These are phyloP conservation scores for Boletus rubescentipes DNA, from an alignment of 768 basidiomycete species.

Conservation along the genomic window DNA sequence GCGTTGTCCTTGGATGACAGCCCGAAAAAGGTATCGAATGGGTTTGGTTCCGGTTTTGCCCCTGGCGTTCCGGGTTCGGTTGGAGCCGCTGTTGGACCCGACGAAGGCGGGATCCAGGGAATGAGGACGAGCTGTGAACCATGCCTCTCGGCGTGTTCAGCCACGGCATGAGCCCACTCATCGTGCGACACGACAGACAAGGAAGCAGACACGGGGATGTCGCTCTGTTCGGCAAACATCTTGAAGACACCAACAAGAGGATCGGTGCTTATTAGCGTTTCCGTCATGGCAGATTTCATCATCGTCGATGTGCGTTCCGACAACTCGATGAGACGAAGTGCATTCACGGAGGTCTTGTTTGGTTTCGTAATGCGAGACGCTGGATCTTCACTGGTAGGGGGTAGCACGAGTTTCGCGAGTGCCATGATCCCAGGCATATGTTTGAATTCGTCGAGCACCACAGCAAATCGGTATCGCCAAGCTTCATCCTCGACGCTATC, in stretches of 20 bases:
- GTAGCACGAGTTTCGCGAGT: conserved; percentile 76
- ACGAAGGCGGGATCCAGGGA: conserved; percentile 69
- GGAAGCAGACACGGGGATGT: conserved; percentile 61
- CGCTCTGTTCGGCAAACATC: conserved; percentile 74
- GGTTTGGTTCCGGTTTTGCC: conserved; percentile 43
- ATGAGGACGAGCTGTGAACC: conserved; percentile 75
- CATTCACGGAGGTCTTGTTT: conserved; percentile 47
- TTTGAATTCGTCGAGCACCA: conserved; percentile 90
- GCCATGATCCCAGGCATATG: conserved; percentile 90
- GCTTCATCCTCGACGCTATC: conserved; percentile 2
- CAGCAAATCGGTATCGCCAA: conserved; percentile 54
- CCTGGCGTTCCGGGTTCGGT: conserved; percentile 23
- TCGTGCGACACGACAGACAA: conserved; percentile 76
- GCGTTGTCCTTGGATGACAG: conserved; percentile 48
- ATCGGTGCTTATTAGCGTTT: conserved; percentile 67
- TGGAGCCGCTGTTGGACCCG: conserved; percentile 27
- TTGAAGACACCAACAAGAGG: conserved; percentile 71
- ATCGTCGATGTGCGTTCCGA: conserved; percentile 87
- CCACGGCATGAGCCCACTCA: conserved; percentile 67
- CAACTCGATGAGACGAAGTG: conserved; percentile 86
- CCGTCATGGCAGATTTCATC: conserved; percentile 76
- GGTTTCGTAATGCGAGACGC: neutral
- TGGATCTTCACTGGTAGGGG: conserved; percentile 20
- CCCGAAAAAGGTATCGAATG: conserved; percentile 81
- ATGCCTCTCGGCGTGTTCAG: conserved; percentile 54